Conservation (phyloP, 179 eudicot species). For the Monotropa hypopitys region DNA sequence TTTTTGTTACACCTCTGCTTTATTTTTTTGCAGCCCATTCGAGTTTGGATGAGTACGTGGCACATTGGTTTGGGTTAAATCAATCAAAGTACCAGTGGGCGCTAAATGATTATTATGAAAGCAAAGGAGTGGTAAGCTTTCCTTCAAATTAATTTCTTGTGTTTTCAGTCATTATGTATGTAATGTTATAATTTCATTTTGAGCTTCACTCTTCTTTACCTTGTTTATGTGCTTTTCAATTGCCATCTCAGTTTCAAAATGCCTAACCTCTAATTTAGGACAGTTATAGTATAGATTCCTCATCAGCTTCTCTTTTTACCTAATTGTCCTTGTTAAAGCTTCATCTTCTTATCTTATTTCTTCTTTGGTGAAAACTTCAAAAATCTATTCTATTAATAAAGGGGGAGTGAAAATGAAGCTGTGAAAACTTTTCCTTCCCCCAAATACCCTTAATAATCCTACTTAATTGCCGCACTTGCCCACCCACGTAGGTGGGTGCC, state of each 20-base stretch:
- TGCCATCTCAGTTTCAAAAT: neutral
- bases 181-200: neutral
- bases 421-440: too few relatives aligned
- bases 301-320: neutral
- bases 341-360: neutral
- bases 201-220: neutral
- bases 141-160: neutral
- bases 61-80: conserved; percentile 85
- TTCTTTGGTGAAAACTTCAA: neutral
- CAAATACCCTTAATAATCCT: too few relatives aligned
- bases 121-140: conserved; percentile 47
- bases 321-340: neutral
- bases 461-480: too few relatives aligned
- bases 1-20: neutral
- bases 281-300: neutral
- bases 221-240: neutral
- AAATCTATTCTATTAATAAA: too few relatives aligned
- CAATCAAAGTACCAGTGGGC: conserved; percentile 98
- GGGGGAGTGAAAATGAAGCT: too few relatives aligned
- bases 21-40: conserved; percentile 50
- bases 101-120: conserved; percentile 84
- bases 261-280: neutral
- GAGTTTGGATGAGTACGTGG: conserved; percentile 76
- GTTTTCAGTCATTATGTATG: neutral
- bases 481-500: too few relatives aligned